Percentiles rank a stretch among this genome's conserved stretches.
phyloP scores from a whole-genome alignment of 2,329 filamentous ascomycete genomes.

The Microsporum ferrugineum region DNA sequence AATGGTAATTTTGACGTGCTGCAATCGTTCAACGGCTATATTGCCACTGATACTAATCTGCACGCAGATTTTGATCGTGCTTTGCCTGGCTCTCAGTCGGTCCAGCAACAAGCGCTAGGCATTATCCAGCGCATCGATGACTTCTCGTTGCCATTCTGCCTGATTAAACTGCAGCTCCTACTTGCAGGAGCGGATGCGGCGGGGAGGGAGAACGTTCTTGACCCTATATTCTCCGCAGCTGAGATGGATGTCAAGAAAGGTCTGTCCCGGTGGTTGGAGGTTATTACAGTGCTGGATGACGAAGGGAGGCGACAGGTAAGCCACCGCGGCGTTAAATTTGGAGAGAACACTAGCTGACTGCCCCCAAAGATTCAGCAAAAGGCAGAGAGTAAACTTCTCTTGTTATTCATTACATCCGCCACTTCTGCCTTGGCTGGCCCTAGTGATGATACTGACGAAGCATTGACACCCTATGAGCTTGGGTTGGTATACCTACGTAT shows the following conservation, averaged over 20 bases:
- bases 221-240: constrained; percentile 31
- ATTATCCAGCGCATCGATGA: constrained; percentile 29
- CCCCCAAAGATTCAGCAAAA: constrained; percentile 29
- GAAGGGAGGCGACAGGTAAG: constrained; percentile 28
- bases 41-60: constrained; percentile 10
- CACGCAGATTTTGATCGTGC: neutral
- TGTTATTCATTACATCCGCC: constrained; percentile 21
- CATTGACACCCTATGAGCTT: constrained; percentile 18
- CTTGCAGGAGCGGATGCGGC: constrained; percentile 24
- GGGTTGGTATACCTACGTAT: constrained; percentile 30
- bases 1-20: constrained; percentile 9
- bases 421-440: constrained; percentile 4
- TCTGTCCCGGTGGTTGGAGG: constrained; percentile 29
- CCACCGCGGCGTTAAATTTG: neutral
- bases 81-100: neutral
- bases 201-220: constrained; percentile 24
- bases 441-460: neutral
- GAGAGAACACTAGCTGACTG: constrained; percentile 9
- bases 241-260: constrained; percentile 26
- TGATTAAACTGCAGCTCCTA: constrained; percentile 32
- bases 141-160: constrained; percentile 35
- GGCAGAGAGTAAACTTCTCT: constrained; percentile 31
- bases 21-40: neutral
- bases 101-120: constrained; percentile 21
- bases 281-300: constrained; percentile 29